Evolutionary conservation across 495 filamentous ascomycete species (phyloP), one percentile per base, ranked within the genome.

Genomic region (Penicillium fimorum): DNA sequence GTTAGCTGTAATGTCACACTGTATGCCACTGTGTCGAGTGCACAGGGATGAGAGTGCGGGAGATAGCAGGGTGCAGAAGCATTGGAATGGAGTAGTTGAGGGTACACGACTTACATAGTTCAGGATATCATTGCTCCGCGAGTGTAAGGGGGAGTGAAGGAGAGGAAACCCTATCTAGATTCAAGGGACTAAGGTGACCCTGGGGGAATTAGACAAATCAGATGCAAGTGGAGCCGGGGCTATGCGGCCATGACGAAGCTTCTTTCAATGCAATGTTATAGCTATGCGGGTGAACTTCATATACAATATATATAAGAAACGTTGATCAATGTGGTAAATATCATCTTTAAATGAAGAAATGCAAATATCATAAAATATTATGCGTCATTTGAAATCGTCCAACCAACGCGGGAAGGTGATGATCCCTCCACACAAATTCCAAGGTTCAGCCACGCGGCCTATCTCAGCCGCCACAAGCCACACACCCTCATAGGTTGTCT

Each of bases 171-270:
- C 45, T 27, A 49, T 37, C 47, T 49, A 49, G 30, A 49, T 49
- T 11, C 8, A 35, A 49, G 18, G 18, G 47, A 49, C 18, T 11
- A 37, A 30, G 47, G 30, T 37, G 4, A 29, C 43, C 25, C 27
- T 35, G 17, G 15, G n/a, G 35, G 15, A 38, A 6, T 5, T n/a
- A 13, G 20, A 25, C 30, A 49, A 49, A 35, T 33, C 18, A 50
- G 29, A 50, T 13, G 43, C 43, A 33, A 47, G 45, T 47, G 45
- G 45, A 47, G 45, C 20, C 17, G 27, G 11, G 45, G n/a, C 29
- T 33, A 27, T 32, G 45, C 45, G 29, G 27, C 13, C 30, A 47
- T 47, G 45, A 32, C 45, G 45, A 47, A 47, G 45, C 45, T 47
- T 47, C 45, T 47, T 47, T 47, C 7, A 17, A 18, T 30, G 15